Evolutionary conservation across 1,139 yeast genomes (phyloP), one percentile per base, ranked within the genome.

Genomic region (Pneumocystis murina): DNA sequence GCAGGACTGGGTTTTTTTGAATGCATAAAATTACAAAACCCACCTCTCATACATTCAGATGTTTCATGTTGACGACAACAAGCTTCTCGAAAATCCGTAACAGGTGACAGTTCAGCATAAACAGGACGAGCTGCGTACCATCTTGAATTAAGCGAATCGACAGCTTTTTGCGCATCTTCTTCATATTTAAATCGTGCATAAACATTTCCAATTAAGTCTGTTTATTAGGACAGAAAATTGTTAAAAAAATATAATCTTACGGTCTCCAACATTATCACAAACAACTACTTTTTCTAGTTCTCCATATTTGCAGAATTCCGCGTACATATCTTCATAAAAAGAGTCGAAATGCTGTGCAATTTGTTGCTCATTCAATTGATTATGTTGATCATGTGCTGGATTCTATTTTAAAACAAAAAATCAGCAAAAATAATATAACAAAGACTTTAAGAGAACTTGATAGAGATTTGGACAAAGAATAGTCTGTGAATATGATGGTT

Each of bases 1-100:
- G 72, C 75, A 16, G 72, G 71, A 1, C 81, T 74, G 0, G 95
- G 91, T 55, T 80, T 75, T 68, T 85, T 78, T 1, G 86, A 79
- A 73, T 91, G 97, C 81, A 90, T 86, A 73, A 87, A 89, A 74
- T 91, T 91, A 74, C 97, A 91, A 70, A 81, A 80, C 40, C 86
- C 89, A 0, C 90, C 92, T 71, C 97, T 79, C 36, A 79, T 80
- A 73, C 97, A 91, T 39, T 76, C 76, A 57, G 78, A 74, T 4
- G 78, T 75, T 62, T 85, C 90, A 71, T 85, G 84, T 64, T 87
- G 89, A 43, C 82, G 75, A 71, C 97, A 91, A 64, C 83, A 80
- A 16, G 95, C 88, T 66, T 86, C 95, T 59, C 79, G 77, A 69
- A 88, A 83, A 71, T 81, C 84, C 2, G 80, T 76, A 38, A 87